These are phyloP conservation scores for Flaveria sonorensis DNA, from an alignment of 129 eudicot species.

Conservation along the genomic window DNA sequence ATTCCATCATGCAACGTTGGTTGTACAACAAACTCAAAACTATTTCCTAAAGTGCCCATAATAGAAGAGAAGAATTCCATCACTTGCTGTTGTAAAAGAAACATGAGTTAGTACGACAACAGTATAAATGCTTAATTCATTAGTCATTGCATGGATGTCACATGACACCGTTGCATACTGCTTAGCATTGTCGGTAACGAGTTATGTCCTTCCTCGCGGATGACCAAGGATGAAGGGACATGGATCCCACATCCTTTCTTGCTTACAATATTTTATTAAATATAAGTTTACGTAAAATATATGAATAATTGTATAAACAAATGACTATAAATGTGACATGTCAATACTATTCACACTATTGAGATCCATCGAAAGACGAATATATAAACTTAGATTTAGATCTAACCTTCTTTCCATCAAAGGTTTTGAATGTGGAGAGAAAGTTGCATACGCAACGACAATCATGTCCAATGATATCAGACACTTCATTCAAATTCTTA, in stretches of 20 bases:
- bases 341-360: background rate
- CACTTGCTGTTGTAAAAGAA: conserved; percentile 52
- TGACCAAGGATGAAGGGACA: background rate
- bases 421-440: conserved; percentile 48
- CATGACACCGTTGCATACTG: background rate
- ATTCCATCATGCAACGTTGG: conserved; percentile 70
- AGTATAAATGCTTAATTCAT: background rate
- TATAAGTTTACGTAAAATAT: background rate
- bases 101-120: background rate
- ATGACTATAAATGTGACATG: background rate
- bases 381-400: background rate
- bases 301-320: background rate
- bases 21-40: conserved; percentile 65
- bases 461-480: conserved; percentile 78
- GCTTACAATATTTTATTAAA: background rate
- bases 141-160: background rate
- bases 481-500: conserved; percentile 43
- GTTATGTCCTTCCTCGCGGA: background rate
- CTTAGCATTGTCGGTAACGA: background rate
- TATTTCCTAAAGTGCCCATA: conserved; percentile 47
- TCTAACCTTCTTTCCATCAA: conserved; percentile 62
- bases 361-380: background rate
- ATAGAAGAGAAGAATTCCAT: conserved; percentile 59
- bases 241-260: background rate
- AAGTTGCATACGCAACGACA: conserved; percentile 61